phyloP scores from a whole-genome alignment of 345 rosid genomes.

The Balakata baccata region DNA sequence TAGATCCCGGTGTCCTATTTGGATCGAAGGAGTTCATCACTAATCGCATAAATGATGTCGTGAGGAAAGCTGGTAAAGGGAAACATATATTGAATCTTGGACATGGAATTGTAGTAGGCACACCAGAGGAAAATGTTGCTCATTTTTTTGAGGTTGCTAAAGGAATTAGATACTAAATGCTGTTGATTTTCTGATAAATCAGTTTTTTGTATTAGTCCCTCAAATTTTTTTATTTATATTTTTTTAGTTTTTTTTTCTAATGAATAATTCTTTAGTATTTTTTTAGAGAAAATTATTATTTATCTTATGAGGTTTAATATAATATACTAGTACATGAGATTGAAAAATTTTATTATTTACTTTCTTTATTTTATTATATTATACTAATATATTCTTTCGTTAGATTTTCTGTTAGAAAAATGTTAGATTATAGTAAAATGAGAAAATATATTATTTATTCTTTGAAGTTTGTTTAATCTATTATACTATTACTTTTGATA shows the following conservation, averaged over 20 bases:
- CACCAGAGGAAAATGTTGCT: conserved; percentile 93
- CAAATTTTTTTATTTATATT: too few relatives aligned
- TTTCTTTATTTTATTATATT: too few relatives aligned
- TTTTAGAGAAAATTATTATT: too few relatives aligned
- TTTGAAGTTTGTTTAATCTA: too few relatives aligned
- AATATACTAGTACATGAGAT: too few relatives aligned
- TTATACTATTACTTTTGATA: too few relatives aligned
- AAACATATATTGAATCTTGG: conserved; percentile 92
- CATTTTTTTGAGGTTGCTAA: conserved; percentile 89
- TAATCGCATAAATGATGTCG: conserved; percentile 73
- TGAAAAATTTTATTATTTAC: too few relatives aligned
- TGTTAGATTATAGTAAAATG: too few relatives aligned
- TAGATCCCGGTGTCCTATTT: conserved; percentile 88
- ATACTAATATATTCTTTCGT: too few relatives aligned
- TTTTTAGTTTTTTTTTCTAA: neutral
- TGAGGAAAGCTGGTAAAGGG: conserved; percentile 80
- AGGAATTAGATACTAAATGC: conserved; percentile 59
- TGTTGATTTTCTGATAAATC: neutral
- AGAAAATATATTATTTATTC: too few relatives aligned
- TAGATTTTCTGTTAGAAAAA: too few relatives aligned
- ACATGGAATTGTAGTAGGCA: conserved; percentile 90
- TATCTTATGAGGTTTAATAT: too few relatives aligned
- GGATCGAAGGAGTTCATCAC: conserved; percentile 91
- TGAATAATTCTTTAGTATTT: conserved; percentile 9
- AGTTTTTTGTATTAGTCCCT: conserved; percentile 17